Evolutionary conservation across 345 rosid genomes (phyloP).

Genomic region (Rhodamnia rubescens): DNA sequence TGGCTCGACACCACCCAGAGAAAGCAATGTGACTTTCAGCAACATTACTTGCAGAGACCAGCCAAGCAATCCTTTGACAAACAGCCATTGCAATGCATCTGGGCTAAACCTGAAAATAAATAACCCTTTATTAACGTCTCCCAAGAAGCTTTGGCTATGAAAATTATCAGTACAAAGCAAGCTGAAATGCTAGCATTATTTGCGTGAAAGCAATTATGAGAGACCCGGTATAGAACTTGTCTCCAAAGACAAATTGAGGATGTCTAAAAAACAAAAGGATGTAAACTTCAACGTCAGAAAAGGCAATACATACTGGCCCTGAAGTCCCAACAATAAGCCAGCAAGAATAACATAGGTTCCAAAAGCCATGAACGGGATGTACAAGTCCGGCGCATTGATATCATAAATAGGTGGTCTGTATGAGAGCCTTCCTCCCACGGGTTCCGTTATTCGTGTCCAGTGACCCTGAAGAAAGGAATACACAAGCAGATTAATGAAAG

Average conservation of each 20-base stretch:
- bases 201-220: neutral
- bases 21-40: constrained; percentile 70
- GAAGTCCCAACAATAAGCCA: constrained; percentile 48
- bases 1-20: constrained; percentile 84
- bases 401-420: constrained; percentile 63
- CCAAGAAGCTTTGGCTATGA: neutral
- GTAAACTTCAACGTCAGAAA: neutral
- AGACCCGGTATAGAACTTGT: neutral
- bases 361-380: constrained; percentile 71
- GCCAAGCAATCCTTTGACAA: constrained; percentile 82
- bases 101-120: constrained; percentile 61
- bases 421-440: constrained; percentile 56
- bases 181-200: neutral
- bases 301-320: constrained; percentile 37
- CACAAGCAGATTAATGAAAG: neutral
- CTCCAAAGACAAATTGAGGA: neutral
- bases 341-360: constrained; percentile 60
- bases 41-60: constrained; percentile 80
- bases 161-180: neutral
- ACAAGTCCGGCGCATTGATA: constrained; percentile 66
- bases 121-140: neutral
- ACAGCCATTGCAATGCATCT: constrained; percentile 85
- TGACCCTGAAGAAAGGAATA: constrained; percentile 31
- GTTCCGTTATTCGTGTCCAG: constrained; percentile 64
- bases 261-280: neutral